phyloP scores from a whole-genome alignment of 1,284 basidiomycete species.

The Boletus mariae region DNA sequence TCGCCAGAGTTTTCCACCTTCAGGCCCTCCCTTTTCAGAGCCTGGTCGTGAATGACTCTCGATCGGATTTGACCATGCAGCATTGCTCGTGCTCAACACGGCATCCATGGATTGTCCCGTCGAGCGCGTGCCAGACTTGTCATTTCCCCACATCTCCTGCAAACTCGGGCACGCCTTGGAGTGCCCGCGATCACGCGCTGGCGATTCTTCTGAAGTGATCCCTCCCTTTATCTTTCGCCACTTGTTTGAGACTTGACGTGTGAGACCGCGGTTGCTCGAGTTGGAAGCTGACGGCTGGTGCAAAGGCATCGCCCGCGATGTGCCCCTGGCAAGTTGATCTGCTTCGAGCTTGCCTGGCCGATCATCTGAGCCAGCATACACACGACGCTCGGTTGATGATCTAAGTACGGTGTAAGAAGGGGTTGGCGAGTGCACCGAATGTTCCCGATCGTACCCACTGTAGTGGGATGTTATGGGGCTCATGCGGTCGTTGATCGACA shows the following conservation, averaged over 20 bases:
- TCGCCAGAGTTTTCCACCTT: conserved; percentile 54
- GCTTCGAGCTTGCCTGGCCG: conserved; percentile 5
- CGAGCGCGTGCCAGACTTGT: conserved; percentile 16
- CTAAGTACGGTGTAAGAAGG: conserved; percentile 59
- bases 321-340: background rate
- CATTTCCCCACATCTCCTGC: conserved; percentile 29
- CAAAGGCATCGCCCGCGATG: background rate
- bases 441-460: conserved; percentile 14
- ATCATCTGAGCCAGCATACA: conserved; percentile 44
- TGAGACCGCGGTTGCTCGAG: conserved; percentile 13
- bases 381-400: conserved; percentile 39
- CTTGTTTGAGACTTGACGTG: conserved; percentile 40
- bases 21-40: conserved; percentile 15
- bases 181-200: conserved; percentile 7
- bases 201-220: conserved; percentile 16
- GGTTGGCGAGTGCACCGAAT: conserved; percentile 19
- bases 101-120: conserved; percentile 20
- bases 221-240: conserved; percentile 35
- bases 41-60: conserved; percentile 6
- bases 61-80: conserved; percentile 9
- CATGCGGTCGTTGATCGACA: conserved; percentile 11
- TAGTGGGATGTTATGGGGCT: conserved; percentile 7
- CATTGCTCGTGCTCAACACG: background rate
- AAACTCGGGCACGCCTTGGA: conserved; percentile 33
- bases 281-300: conserved; percentile 16